Evolutionary conservation across 1,284 basidiomycete species (phyloP).

Genomic region (Rhodotorula sp.): DNA sequence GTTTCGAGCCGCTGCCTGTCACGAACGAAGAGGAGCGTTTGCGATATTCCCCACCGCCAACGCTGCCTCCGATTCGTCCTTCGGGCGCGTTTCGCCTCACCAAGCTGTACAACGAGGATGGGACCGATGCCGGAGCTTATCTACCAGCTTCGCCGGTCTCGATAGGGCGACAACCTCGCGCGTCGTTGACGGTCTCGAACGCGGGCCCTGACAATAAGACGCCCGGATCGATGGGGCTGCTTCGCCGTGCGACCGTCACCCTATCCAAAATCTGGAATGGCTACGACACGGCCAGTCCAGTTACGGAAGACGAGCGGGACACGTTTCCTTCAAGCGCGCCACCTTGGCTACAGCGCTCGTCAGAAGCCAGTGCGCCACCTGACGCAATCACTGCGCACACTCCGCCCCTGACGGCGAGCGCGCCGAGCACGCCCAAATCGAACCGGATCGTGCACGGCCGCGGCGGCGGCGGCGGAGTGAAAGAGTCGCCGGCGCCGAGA

Average conservation of each 20-base stretch:
- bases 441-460: too few species aligned
- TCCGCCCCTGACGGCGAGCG: slow-evolving; percentile 8
- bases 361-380: not conserved
- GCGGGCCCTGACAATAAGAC: too few species aligned
- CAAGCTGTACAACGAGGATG: not conserved
- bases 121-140: slow-evolving; percentile 1
- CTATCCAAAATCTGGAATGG: not conserved
- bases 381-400: not conserved
- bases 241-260: not conserved
- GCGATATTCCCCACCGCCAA: not conserved
- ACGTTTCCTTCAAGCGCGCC: not conserved
- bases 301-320: not conserved
- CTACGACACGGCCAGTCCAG: not conserved
- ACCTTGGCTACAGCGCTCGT: not conserved
- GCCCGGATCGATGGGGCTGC: not conserved
- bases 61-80: not conserved
- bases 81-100: slow-evolving; percentile 3
- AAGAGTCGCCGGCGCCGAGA: not conserved
- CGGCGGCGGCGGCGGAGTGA: not conserved
- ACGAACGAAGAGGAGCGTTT: not conserved
- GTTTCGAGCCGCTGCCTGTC: not conserved
- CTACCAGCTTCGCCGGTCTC: not conserved
- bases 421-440: not conserved
- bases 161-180: not conserved
- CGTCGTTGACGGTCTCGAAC: too few species aligned